Evolutionary conservation across 305 asterid genomes (phyloP), one percentile per base, ranked within the genome.

Genomic region (Fraxinus sp.): DNA sequence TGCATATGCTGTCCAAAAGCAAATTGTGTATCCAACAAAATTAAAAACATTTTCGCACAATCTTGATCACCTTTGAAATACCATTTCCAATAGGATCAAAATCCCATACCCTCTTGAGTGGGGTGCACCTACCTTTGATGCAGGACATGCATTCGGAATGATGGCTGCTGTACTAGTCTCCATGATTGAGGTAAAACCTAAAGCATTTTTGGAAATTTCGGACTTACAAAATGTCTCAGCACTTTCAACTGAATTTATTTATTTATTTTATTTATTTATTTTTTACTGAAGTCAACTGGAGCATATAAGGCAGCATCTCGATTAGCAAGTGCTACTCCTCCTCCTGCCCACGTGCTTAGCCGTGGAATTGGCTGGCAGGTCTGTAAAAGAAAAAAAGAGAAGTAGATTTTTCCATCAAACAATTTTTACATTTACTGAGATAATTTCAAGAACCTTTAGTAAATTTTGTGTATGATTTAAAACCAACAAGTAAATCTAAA

Each of bases 361-460:
- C 98, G 98, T 14, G 99, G 99, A 86, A 94, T 95, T 36, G 99
- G 99, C 62, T 94, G 98, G 99, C 98, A 95, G 97, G 98, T 94
- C 79, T 66, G 93, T 57, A 66, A n/a, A 70, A 37, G 16, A 24
- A 43, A 20, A 75, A 66, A 30, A 8, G 4, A 59, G 7, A 6
- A 18, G 32, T 22, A 22, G 72, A 62, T 20, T 62, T 62, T 62
- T 2, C 32, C 9, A 7, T 20, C 70, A 59, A 59, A 59, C 70
- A 18, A 20, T 7, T 59, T 59, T 26, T 59, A 59, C 13, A 59
- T 59, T 7, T 5, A 7, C 70, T 18, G 3, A 59, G 30, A 59
- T 7, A 20, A 59, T 52, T 52, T 14, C 62, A 52, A 52, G 22
- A 52, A 52, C 62, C 62, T 49, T 4, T 49, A 49, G 22, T 14